A percentile compares a stretch with the other conserved stretches of the same genome.
phyloP scores from a whole-genome alignment of 176 grass and related monocot genomes.

The Triticum dicoccoides region DNA sequence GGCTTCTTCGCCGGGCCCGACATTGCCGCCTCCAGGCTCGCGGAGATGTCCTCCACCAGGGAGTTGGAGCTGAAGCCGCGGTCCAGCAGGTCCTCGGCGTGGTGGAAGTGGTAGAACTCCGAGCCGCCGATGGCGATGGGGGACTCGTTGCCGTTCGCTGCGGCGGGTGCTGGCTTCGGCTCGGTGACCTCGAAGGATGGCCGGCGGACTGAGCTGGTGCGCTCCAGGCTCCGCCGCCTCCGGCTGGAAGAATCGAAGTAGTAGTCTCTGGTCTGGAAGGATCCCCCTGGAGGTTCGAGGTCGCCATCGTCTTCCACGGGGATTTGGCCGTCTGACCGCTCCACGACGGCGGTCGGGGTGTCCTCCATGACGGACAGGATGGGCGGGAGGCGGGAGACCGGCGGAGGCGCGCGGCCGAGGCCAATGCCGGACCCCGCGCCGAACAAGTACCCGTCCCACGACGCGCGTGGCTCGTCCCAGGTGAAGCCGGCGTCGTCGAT shows the following conservation, averaged over 20 bases:
- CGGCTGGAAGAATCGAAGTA: conserved; percentile 74
- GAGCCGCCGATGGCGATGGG: conserved; percentile 53
- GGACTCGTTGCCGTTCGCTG: conserved; percentile 35
- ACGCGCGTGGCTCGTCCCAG: conserved; percentile 95
- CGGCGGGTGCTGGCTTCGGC: conserved; percentile 24
- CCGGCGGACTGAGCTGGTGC: conserved; percentile 61
- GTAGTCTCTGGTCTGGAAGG: conserved; percentile 72
- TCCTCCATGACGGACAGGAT: conserved; percentile 92
- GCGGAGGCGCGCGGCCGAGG: conserved; percentile 49
- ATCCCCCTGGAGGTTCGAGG: conserved; percentile 50
- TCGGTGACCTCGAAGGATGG: conserved; percentile 47
- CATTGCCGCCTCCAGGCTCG: conserved; percentile 75
- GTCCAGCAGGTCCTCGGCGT: conserved; percentile 65
- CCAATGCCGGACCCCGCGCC: conserved; percentile 50
- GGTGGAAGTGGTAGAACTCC: conserved; percentile 87
- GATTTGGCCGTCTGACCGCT: conserved; percentile 86
- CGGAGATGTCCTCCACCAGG: conserved; percentile 80
- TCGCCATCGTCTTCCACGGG: conserved; percentile 84
- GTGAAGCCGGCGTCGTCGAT: conserved; percentile 80
- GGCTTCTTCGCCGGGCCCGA: conserved; percentile 69
- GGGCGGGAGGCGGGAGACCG: conserved; percentile 73
- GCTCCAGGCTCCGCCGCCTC: conserved; percentile 70
- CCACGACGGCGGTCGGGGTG: conserved; percentile 48
- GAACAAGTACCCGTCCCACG: conserved; percentile 93
- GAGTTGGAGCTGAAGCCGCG: conserved; percentile 91